Evolutionary conservation across 108 stramenopile species (phyloP), one percentile per base, ranked within the genome.

Genomic region (Pseudonitzschia multistriata): DNA sequence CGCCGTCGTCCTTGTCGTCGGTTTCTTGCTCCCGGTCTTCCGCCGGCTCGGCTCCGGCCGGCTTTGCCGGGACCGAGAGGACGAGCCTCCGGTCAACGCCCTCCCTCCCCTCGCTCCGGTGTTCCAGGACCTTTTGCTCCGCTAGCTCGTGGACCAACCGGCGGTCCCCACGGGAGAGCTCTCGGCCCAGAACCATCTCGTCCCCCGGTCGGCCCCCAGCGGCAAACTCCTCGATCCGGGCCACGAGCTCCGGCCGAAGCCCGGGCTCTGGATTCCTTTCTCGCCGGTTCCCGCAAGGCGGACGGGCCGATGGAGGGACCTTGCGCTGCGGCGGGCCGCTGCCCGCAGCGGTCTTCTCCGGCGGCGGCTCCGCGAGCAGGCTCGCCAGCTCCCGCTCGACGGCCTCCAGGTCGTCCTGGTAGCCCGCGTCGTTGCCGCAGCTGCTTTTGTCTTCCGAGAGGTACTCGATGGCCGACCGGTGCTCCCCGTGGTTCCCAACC

Each of bases 401-500:
- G 15, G 45, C 28, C 34, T 30, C 22, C 22, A 86, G 50, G 66
- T 86, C 82, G 17, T 31, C 71, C 39, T 74, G 76, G 42, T 73
- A 28, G 15, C 67, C 55, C 25, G 37, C 13, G n/a, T 66, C 5
- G 39, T 47, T 53, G 8, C 8, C 37, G 37, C 37, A 4, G 49
- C 5, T 21, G 49, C 7, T n/a, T 49, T 6, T 35, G 40, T 53
- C 74, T 11, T 40, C 48, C 24, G 55, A 31, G 3, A 39, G 60
- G 52, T 76, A 87, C 34, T 94, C 93, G 27, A 85, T 66, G 8
- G 84, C 93, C 17, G 90, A 87, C 45, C 81, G 83, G 60, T 83
- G 76, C 21, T 88, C 85, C 19, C 94, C 94, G 36, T 88, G 79
- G 45, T 86, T 67, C 62, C 90, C 88, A 49, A 95, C 86, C 91